Base-by-base conservation (phyloP, 2,329 filamentous ascomycete species). In the Cordyceps militaris region DNA sequence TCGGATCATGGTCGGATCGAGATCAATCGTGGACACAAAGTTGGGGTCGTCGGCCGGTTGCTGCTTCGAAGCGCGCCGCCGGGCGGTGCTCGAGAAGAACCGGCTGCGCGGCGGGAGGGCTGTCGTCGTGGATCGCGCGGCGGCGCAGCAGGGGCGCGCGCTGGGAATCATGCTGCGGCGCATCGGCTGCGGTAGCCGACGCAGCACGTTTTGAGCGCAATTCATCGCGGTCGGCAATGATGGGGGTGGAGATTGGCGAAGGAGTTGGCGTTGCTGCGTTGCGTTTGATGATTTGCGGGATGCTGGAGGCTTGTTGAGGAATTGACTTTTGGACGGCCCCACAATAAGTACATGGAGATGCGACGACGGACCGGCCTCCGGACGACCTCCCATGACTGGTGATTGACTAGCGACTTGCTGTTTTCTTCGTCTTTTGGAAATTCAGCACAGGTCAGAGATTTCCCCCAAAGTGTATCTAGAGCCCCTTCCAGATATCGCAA, bases 21-120 rank as follows among this genome's bases (percentile, higher is more conserved):
- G 87, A 74, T 99, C 93, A 63, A 97, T 82, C 63, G 96, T 85
- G 8, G 91, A 96, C 60, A 84, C 80, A 76, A 95, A 97, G 68
- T 80, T 80, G 1, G 89, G 88, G 68, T 91, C 83, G 66, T 96
- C 90, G 65, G 81, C 87, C 32, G 83, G 80, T 6, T 38, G 34
- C 62, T 82, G 80, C 6, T 59, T 62, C 46, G 65, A 66, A 47
- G 61, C 59, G n/a, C 62, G 58, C 43, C 61, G 61, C 10, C 61
- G 14, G 14, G 34, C 51, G 8, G 61, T 30, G 6, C 63, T 58
- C 14, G 64, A 61, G n/a, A 59, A 60, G 23, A 63, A 59, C 10
- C 53, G 61, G 32, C 61, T 56, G 30, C 3, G 44, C n/a, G 36
- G 21, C 11, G 21, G 21, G 11, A 19, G 42, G 13, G 42, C 28